Evolutionary conservation across 169 alveolate genomes (phyloP).

Genomic region (Cryptosporidium tyzzeri): DNA sequence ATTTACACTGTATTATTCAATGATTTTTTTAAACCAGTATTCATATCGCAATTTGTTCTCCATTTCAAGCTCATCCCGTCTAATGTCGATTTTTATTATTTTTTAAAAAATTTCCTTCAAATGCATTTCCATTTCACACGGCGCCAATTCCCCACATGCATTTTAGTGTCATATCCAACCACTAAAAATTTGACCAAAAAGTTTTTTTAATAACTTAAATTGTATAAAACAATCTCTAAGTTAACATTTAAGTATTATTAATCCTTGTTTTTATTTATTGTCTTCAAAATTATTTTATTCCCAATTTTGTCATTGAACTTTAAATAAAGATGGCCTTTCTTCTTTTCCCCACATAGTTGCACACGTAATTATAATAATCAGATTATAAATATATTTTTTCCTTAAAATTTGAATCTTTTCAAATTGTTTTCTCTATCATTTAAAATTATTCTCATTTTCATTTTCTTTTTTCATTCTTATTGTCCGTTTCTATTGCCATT

Average conservation of each 20-base stretch:
- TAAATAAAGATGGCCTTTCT: background rate
- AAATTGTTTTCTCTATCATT: background rate
- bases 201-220: too few species aligned
- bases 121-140: conserved; percentile 42
- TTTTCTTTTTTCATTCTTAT: background rate
- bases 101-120: background rate
- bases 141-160: conserved; percentile 28
- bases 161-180: background rate
- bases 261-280: too few species aligned
- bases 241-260: too few species aligned
- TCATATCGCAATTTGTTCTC: background rate
- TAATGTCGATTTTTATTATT: conserved; percentile 58
- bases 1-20: background rate
- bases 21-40: background rate
- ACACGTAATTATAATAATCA: background rate
- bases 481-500: background rate
- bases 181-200: too few species aligned
- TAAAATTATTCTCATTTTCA: too few species aligned
- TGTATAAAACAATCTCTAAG: too few species aligned
- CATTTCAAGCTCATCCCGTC: conserved; percentile 30
- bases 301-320: background rate
- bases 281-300: too few species aligned
- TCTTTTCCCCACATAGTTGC: background rate
- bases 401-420: too few species aligned
- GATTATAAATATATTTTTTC: background rate